phyloP scores from a whole-genome alignment of 1,284 basidiomycete genomes.

The Papiliotrema flavescens region DNA sequence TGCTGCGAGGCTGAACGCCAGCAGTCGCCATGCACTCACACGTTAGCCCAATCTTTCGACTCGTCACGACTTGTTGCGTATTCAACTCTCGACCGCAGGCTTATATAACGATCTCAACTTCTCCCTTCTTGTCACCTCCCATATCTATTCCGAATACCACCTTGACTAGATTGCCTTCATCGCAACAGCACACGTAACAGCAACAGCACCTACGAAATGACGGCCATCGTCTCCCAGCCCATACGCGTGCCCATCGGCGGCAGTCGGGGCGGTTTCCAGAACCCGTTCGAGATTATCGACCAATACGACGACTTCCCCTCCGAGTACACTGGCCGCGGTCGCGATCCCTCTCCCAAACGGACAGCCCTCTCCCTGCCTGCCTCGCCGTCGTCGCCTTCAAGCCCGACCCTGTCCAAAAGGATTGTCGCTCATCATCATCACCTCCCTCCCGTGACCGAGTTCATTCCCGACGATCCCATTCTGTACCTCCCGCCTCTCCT shows the following conservation, averaged over 20 bases:
- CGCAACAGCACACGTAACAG: background rate
- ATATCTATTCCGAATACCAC: too few species aligned
- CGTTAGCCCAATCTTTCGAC: too few species aligned
- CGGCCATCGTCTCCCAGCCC: constrained; percentile 5
- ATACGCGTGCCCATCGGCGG: background rate
- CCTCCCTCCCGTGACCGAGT: constrained; percentile 49
- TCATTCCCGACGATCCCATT: constrained; percentile 55
- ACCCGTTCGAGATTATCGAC: background rate
- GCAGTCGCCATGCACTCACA: too few species aligned
- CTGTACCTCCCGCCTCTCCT: constrained; percentile 76
- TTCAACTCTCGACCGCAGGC: too few species aligned
- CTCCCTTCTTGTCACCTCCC: too few species aligned
- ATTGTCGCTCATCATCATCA: constrained; percentile 50
- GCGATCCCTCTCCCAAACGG: constrained; percentile 7
- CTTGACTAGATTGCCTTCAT: too few species aligned
- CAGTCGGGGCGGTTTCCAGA: background rate
- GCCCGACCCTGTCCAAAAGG: background rate
- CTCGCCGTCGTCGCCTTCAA: constrained; percentile 1
- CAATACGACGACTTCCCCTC: background rate
- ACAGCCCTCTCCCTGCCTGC: constrained; percentile 5
- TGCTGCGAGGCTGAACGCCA: too few species aligned
- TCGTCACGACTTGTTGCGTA: too few species aligned
- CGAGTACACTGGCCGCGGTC: background rate
- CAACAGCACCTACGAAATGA: background rate
- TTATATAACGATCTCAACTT: too few species aligned